Evolutionary conservation across 2,329 filamentous ascomycete species (phyloP).

Genomic region (Alternaria incomplexa): DNA sequence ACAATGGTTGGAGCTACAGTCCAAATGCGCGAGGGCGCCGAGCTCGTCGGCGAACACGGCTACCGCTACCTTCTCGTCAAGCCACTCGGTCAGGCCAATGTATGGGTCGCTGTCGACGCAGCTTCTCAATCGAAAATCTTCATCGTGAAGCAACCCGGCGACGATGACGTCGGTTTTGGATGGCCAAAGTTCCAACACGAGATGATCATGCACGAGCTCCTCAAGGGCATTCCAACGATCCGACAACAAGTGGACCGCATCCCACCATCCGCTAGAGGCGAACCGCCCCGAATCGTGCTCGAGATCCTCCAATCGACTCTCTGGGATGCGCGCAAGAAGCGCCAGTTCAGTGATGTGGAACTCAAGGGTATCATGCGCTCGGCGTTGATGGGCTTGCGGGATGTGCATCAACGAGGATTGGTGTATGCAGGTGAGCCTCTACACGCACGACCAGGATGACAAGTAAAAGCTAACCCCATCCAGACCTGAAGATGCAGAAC

Average conservation of each 20-base stretch:
- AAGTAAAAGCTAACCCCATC: not conserved
- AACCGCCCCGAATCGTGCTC: slow-evolving; percentile 12
- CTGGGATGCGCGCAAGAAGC: slow-evolving; percentile 13
- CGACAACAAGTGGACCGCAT: slow-evolving; percentile 17
- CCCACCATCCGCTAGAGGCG: slow-evolving; percentile 3
- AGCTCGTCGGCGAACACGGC: slow-evolving; percentile 16
- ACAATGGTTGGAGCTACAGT: slow-evolving; percentile 7
- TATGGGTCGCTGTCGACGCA: slow-evolving; percentile 17
- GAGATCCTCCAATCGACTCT: slow-evolving; percentile 14
- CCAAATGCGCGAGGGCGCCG: slow-evolving; percentile 12
- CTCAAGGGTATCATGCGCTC: slow-evolving; percentile 18
- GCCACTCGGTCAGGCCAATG: slow-evolving; percentile 14
- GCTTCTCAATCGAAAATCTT: slow-evolving; percentile 15
- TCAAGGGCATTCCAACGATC: slow-evolving; percentile 12
- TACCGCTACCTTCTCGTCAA: slow-evolving; percentile 15
- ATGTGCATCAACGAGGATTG: slow-evolving; percentile 12
- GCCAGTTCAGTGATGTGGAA: slow-evolving; percentile 15
- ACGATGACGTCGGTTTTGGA: slow-evolving; percentile 12
- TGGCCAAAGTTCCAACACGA: slow-evolving; percentile 18
- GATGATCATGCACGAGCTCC: slow-evolving; percentile 17
- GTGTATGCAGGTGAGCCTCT: slow-evolving; percentile 12
- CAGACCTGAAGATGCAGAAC: slow-evolving; percentile 18
- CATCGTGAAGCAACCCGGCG: slow-evolving; percentile 14
- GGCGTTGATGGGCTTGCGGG: slow-evolving; percentile 8
- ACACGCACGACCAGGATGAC: not conserved